Conservation (phyloP, 805 yeast genomes). For the Myxozyma sirexii region DNA sequence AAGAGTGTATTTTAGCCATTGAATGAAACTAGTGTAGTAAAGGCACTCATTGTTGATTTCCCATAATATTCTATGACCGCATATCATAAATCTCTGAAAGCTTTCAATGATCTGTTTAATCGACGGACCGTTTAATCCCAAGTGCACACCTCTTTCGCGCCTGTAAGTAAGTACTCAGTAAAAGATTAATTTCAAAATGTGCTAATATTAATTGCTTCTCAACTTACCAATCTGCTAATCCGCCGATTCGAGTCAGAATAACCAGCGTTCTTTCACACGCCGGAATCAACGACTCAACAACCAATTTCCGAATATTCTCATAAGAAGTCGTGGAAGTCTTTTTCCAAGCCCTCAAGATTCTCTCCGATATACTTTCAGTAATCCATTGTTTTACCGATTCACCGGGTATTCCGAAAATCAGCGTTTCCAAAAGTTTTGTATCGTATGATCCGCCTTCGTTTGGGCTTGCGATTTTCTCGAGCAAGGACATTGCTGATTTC, state of each 20-base stretch:
- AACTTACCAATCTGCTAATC: conserved; percentile 35
- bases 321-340: conserved; percentile 19
- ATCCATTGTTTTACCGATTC: conserved; percentile 28
- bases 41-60: conserved; percentile 29
- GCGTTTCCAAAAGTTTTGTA: conserved; percentile 15
- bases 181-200: not conserved
- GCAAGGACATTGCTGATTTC: not conserved
- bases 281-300: conserved; percentile 32
- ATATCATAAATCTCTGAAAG: conserved; percentile 12
- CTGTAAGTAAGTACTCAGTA: not conserved
- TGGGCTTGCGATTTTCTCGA: not conserved
- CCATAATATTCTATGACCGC: conserved; percentile 19
- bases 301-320: conserved; percentile 24
- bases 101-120: conserved; percentile 20
- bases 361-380: conserved; percentile 22
- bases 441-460: conserved; percentile 1
- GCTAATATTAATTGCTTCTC: not conserved
- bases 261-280: conserved; percentile 34
- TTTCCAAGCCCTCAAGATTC: conserved; percentile 30
- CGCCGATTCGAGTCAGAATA: conserved; percentile 29
- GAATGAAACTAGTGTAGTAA: conserved; percentile 22
- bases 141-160: conserved; percentile 34
- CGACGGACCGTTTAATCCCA: conserved; percentile 30
- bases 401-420: conserved; percentile 32
- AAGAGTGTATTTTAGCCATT: conserved; percentile 24